Evolutionary conservation across 2,329 filamentous ascomycete genomes (phyloP).

Genomic region (Balansia obtecta): DNA sequence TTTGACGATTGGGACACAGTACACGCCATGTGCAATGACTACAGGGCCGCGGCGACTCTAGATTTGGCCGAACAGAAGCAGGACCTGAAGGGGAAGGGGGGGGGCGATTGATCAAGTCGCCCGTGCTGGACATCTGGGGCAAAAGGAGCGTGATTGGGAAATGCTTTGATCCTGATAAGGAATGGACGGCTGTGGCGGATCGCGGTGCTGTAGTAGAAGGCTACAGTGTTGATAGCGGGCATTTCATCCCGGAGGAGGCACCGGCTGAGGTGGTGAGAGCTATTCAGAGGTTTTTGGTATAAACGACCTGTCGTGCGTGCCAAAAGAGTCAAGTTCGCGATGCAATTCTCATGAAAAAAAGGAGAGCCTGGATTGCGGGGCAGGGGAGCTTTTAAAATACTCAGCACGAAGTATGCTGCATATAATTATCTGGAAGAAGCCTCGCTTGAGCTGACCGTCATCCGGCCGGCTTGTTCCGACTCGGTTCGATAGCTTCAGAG

Average conservation of each 20-base stretch:
- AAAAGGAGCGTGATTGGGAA: slow-evolving; percentile 34
- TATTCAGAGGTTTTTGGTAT: slow-evolving; percentile 25
- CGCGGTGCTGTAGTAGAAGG: slow-evolving; percentile 24
- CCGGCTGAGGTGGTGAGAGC: slow-evolving; percentile 32
- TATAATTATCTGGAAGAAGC: too few relatives aligned
- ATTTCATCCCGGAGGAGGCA: slow-evolving; percentile 39
- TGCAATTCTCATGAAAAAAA: background rate
- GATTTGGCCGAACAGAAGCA: slow-evolving; percentile 37
- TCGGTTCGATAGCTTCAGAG: too few relatives aligned
- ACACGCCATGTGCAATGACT: slow-evolving; percentile 42
- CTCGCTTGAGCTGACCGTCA: too few relatives aligned
- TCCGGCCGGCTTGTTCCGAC: too few relatives aligned
- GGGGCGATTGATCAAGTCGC: slow-evolving; percentile 30
- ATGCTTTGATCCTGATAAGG: slow-evolving; percentile 33
- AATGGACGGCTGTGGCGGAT: slow-evolving; percentile 36
- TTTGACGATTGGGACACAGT: slow-evolving; percentile 29
- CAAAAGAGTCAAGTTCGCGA: too few relatives aligned
- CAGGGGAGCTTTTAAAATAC: too few relatives aligned
- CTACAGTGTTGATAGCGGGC: slow-evolving; percentile 30
- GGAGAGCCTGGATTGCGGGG: too few relatives aligned
- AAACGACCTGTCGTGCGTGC: too few relatives aligned
- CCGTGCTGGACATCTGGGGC: slow-evolving; percentile 39
- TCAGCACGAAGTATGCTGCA: too few relatives aligned
- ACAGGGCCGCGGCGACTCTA: slow-evolving; percentile 36
- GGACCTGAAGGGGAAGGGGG: slow-evolving; percentile 28